Conservation (phyloP, 1,139 yeast species). For the Candida mesenterica region DNA sequence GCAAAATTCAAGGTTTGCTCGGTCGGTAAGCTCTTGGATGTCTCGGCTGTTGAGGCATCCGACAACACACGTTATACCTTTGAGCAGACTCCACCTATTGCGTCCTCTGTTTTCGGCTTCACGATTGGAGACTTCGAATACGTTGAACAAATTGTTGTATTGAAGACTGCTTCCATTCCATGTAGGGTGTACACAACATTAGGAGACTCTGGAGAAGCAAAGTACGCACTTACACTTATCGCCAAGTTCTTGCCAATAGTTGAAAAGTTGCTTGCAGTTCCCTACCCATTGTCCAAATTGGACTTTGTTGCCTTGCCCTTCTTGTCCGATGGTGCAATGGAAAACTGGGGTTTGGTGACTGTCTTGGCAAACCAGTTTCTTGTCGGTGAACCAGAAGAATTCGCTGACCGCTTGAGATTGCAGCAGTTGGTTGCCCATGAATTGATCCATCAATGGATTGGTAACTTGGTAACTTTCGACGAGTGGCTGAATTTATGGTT, state of each 20-base stretch:
- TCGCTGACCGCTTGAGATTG: slow-evolving; percentile 25
- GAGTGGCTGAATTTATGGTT: slow-evolving; percentile 70
- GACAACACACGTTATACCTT: slow-evolving; percentile 39
- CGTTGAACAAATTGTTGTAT: slow-evolving; percentile 25
- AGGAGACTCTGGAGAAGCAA: slow-evolving; percentile 48
- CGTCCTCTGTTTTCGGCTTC: slow-evolving; percentile 64
- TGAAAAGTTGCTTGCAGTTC: slow-evolving; percentile 37
- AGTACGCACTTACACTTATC: slow-evolving; percentile 44
- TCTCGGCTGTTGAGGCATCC: slow-evolving; percentile 18
- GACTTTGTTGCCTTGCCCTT: slow-evolving; percentile 69
- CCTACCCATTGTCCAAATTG: slow-evolving; percentile 58
- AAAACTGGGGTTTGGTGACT: slow-evolving; percentile 69
- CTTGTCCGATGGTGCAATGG: slow-evolving; percentile 75
- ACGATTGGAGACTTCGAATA: slow-evolving; percentile 63
- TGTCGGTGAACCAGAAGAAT: slow-evolving; percentile 18
- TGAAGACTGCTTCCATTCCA: slow-evolving; percentile 28
- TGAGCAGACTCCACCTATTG: slow-evolving; percentile 54
- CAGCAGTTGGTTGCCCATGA: slow-evolving; percentile 67
- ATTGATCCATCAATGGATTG: slow-evolving; percentile 76
- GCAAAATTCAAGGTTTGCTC: slow-evolving; percentile 49
- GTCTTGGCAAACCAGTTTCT: slow-evolving; percentile 54
- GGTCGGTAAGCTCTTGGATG: slow-evolving; percentile 37
- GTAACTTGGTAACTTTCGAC: slow-evolving; percentile 63
- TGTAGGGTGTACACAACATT: slow-evolving; percentile 55
- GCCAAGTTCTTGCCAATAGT: slow-evolving; percentile 46